Conservation (phyloP, 176 grass and related monocot species). For the Ananas comosus region DNA sequence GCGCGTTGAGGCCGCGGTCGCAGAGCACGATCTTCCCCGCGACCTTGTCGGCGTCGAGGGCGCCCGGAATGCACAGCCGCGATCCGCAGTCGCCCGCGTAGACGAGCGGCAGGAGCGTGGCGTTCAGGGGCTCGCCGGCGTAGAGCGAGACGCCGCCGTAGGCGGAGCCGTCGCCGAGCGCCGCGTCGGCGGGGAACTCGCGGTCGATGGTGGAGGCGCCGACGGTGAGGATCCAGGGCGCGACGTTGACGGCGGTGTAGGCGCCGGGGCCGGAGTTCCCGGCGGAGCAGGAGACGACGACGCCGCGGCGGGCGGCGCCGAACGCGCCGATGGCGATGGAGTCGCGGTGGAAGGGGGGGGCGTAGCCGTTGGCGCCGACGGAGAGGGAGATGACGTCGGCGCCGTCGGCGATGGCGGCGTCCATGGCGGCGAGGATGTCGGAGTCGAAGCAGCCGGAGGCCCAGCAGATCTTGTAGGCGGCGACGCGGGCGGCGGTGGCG, state of each 20-base stretch:
- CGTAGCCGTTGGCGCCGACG: conserved; percentile 38
- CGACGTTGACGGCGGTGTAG: conserved; percentile 56
- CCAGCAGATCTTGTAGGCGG: conserved; percentile 95
- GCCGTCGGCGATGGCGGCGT: conserved; percentile 62
- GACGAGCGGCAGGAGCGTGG: conserved; percentile 40
- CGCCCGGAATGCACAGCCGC: conserved; percentile 22
- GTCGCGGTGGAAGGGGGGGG: conserved; percentile 38
- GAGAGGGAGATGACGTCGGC: conserved; percentile 77
- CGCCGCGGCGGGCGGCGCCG: conserved; percentile 42
- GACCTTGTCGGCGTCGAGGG: conserved; percentile 42
- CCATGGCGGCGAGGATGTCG: conserved; percentile 74
- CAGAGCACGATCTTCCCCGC: conserved; percentile 75
- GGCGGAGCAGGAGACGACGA: conserved; percentile 68
- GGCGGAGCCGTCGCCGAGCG: conserved; percentile 43
- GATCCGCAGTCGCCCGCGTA: conserved; percentile 55
- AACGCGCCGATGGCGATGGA: conserved; percentile 77
- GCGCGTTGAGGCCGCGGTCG: conserved; percentile 47
- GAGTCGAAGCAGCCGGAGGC: conserved; percentile 59
- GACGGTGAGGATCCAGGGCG: conserved; percentile 82
- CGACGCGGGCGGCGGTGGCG: conserved; percentile 50
- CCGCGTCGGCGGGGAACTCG: conserved; percentile 60
- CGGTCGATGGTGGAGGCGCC: conserved; percentile 63
- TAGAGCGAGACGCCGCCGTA: conserved; percentile 59
- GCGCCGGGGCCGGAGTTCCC: conserved; percentile 64
- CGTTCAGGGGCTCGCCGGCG: conserved; percentile 32